phyloP scores from a whole-genome alignment of 2,329 filamentous ascomycete species.

The Clonostachys rhizophaga region DNA sequence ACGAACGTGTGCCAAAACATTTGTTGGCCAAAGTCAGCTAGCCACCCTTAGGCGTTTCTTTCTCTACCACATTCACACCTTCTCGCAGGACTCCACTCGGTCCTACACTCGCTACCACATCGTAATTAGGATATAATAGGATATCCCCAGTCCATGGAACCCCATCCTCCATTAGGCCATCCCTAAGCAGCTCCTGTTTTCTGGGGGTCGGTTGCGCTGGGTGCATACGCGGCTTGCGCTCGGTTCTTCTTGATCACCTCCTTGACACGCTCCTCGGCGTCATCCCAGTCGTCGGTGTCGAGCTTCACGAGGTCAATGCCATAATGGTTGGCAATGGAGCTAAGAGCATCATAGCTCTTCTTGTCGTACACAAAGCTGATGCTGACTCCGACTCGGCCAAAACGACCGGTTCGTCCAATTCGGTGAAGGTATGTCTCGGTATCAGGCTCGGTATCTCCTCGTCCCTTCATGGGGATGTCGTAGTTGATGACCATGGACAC shows the following conservation, averaged over 20 bases:
- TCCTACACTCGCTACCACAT: too few relatives aligned
- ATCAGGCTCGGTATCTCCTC: conserved; percentile 78
- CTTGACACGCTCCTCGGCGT: conserved; percentile 79
- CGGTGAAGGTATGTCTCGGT: conserved; percentile 96
- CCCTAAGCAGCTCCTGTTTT: background rate
- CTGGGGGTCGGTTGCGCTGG: conserved; percentile 31
- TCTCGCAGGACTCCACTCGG: too few relatives aligned
- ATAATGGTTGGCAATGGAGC: conserved; percentile 76
- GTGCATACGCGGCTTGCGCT: conserved; percentile 49
- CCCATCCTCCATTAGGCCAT: background rate
- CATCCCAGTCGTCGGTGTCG: conserved; percentile 85
- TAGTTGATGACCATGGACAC: conserved; percentile 99
- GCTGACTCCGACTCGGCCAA: conserved; percentile 92
- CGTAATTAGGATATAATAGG: too few relatives aligned
- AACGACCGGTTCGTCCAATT: conserved; percentile 94
- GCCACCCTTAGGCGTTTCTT: too few relatives aligned
- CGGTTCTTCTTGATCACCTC: conserved; percentile 70
- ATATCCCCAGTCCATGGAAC: too few relatives aligned
- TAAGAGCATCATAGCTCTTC: conserved; percentile 74
- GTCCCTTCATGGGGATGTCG: conserved; percentile 72
- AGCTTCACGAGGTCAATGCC: conserved; percentile 76
- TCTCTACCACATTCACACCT: too few relatives aligned
- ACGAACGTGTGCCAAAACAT: too few relatives aligned
- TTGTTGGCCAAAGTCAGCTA: too few relatives aligned
- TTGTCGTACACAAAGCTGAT: conserved; percentile 92